Base-by-base conservation (phyloP, 441 rosid genomes). In the Raphanus hybrid region DNA sequence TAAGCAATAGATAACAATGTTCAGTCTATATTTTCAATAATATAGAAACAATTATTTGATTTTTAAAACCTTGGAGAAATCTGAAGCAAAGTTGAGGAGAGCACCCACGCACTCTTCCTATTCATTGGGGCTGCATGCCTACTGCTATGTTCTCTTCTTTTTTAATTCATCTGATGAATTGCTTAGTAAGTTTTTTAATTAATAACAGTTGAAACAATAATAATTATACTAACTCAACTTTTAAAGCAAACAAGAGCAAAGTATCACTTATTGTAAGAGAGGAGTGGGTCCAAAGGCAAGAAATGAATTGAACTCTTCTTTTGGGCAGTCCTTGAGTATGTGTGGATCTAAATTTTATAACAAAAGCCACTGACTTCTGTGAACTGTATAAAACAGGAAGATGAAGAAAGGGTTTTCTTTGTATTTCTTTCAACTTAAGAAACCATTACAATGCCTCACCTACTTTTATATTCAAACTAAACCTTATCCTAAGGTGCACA, bases 41-140 rank as follows among this genome's bases (percentile, higher is more conserved):
- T 57, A 67, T 37, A 52, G 3, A 59, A 35, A 6, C 16, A 43
- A 16, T 2, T 8, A 39, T 4, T 37, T 14, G 1, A 43, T 10
- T 5, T 69, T 9, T 4, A 65, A 72, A 69, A 79, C 82, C 9
- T 80, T 80, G 74, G 82, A 80, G 69, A 80, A 70, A 70, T 75
- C 73, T 75, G 76, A 80, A 80, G 82, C 82, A 80, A 80, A 70
- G 79, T 80, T 70, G 82, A 70, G 64, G 59, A 71, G 82, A 71
- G 80, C 82, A 80, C 82, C 79, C 66, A 75, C 76, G 70, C 82
- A 70, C 66, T 65, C 76, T 62, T 64, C 52, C 37, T 67, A 80
- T 80, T 80, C 82, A 80, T 80, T 80, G 79, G 34, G 76, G 60
- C 35, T 59, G 64, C 64, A 69, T 80, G 65, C 76, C 79, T 75